Conservation (phyloP, 2,329 filamentous ascomycete species). For the Bipolaris cookei region DNA sequence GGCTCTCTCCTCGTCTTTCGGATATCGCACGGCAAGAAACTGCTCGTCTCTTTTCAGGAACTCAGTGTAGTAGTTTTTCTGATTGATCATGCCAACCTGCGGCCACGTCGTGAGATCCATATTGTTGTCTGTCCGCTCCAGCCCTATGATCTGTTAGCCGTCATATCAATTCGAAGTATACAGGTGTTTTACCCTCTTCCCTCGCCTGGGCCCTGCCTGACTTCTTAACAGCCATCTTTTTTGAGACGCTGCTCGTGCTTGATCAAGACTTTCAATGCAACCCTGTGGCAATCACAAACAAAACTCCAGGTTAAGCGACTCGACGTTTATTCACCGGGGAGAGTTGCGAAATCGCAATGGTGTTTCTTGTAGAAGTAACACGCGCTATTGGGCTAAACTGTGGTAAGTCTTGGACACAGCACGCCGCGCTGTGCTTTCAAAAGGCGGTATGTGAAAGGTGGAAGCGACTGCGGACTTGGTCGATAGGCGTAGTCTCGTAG, state of each 20-base stretch:
- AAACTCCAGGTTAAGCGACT: constrained; percentile 22
- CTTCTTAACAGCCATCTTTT: constrained; percentile 69
- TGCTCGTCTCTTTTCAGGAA: constrained; percentile 99
- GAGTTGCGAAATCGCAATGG: background rate
- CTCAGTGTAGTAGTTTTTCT: constrained; percentile 96
- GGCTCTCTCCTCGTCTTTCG: constrained; percentile 84
- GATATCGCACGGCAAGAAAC: constrained; percentile 84
- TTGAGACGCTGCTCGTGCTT: background rate
- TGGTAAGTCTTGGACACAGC: background rate
- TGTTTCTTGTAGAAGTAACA: background rate
- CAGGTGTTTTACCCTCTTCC: constrained; percentile 59
- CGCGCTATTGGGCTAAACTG: background rate
- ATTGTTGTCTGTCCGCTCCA: constrained; percentile 97
- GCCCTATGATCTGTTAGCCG: constrained; percentile 62
- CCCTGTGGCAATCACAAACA: constrained; percentile 13
- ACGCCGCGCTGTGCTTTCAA: background rate
- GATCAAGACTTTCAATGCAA: constrained; percentile 1
- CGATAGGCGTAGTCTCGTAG: background rate
- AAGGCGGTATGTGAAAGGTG: constrained; percentile 10
- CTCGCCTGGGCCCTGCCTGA: constrained; percentile 66
- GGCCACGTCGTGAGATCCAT: constrained; percentile 97
- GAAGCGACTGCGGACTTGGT: background rate
- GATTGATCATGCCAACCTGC: constrained; percentile 90
- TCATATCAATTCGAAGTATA: background rate
- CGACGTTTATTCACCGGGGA: constrained; percentile 2